phyloP scores from a whole-genome alignment of 306 rosid genomes.

The Delonix regia region DNA sequence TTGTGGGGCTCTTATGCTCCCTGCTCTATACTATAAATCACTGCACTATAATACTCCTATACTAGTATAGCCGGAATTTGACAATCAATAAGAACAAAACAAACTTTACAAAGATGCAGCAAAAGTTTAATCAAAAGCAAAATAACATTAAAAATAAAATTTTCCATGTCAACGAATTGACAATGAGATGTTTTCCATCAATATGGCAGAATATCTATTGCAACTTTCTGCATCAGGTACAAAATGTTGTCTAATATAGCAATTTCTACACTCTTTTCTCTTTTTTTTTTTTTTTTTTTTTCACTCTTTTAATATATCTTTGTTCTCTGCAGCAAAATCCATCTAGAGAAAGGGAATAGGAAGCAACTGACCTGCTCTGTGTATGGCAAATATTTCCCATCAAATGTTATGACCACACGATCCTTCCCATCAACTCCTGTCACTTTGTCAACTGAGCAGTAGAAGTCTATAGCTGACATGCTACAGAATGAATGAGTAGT shows the following conservation, averaged over 20 bases:
- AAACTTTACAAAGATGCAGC: not conserved
- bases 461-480: slow-evolving; percentile 96
- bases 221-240: slow-evolving; percentile 20
- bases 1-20: not conserved
- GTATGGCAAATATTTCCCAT: slow-evolving; percentile 86
- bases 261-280: not conserved
- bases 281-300: not conserved
- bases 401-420: slow-evolving; percentile 80
- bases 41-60: not conserved
- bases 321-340: slow-evolving; percentile 16
- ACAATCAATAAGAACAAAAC: not conserved
- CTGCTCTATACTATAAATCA: not conserved
- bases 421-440: slow-evolving; percentile 93
- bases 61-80: not conserved
- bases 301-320: not conserved
- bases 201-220: not conserved
- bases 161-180: not conserved
- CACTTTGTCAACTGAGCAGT: slow-evolving; percentile 92
- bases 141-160: not conserved
- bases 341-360: slow-evolving; percentile 19
- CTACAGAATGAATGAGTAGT: slow-evolving; percentile 49
- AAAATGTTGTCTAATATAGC: not conserved
- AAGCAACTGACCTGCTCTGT: slow-evolving; percentile 75
- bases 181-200: slow-evolving; percentile 23
- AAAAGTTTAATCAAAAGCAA: not conserved